A percentile compares a stretch with the other conserved stretches of the same genome.
Conservation (phyloP, 768 basidiomycete species). For the Suillus occidentalis region DNA sequence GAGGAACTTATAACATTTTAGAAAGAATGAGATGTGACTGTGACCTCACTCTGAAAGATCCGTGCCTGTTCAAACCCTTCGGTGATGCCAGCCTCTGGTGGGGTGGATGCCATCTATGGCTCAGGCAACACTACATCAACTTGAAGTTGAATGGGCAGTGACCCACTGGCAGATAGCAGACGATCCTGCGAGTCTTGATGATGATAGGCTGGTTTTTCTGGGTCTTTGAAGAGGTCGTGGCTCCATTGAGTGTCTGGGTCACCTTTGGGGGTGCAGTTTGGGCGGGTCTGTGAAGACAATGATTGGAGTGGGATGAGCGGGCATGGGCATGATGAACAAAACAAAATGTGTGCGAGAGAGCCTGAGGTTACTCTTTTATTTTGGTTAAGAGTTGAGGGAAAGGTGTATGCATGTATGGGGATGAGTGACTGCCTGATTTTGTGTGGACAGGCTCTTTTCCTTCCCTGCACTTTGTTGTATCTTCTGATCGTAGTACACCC, state of each 20-base stretch:
- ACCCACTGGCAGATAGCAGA: too few species aligned
- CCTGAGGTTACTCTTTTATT: constrained; percentile 15
- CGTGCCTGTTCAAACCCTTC: too few species aligned
- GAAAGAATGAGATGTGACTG: too few species aligned
- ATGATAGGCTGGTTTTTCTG: constrained; percentile 55
- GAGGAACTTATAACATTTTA: too few species aligned
- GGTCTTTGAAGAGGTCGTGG: constrained; percentile 66
- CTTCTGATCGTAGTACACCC: constrained; percentile 2
- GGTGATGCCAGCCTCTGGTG: too few species aligned
- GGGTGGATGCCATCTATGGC: too few species aligned
- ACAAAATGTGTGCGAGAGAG: background rate
- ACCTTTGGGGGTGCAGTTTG: constrained; percentile 61
- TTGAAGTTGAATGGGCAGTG: constrained; percentile 41
- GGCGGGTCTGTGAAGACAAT: constrained; percentile 26
- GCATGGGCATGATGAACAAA: background rate
- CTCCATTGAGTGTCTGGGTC: constrained; percentile 67
- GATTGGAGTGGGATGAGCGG: background rate
- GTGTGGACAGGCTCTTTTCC: constrained; percentile 23
- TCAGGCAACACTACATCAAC: constrained; percentile 66
- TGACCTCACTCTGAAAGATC: too few species aligned
- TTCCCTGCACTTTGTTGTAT: background rate
- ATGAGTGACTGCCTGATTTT: constrained; percentile 30
- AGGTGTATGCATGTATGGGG: constrained; percentile 37
- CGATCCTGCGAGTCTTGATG: constrained; percentile 55
- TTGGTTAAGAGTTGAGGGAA: constrained; percentile 19